Percentiles rank a stretch among this genome's conserved stretches.
Evolutionary conservation across 768 basidiomycete species (phyloP).

Genomic region (Boletus sp.): DNA sequence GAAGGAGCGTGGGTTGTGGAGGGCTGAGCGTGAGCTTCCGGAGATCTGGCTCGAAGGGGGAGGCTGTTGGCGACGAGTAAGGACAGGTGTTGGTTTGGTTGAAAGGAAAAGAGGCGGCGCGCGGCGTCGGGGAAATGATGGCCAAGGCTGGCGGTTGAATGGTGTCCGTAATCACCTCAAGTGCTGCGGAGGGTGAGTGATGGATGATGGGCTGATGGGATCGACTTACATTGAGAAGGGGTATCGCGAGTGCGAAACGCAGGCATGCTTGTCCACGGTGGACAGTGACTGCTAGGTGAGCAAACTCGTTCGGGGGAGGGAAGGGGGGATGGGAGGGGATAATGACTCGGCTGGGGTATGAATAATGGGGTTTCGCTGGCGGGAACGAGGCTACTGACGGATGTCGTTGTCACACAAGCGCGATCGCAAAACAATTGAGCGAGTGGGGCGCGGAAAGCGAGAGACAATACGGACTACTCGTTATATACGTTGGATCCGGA

Average conservation of each 20-base stretch:
- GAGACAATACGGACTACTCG: conserved; percentile 52
- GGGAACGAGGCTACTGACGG: conserved; percentile 42
- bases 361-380: conserved; percentile 42
- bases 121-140: conserved; percentile 61
- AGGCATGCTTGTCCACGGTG: conserved; percentile 59
- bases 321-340: conserved; percentile 28
- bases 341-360: conserved; percentile 19
- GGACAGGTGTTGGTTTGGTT: conserved; percentile 45
- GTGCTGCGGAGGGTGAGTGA: conserved; percentile 43
- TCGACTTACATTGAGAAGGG: conserved; percentile 46
- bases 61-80: conserved; percentile 61
- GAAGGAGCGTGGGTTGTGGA: conserved; percentile 37
- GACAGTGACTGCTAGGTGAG: conserved; percentile 35
- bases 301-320: conserved; percentile 35
- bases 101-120: conserved; percentile 46
- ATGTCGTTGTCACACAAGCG: conserved; percentile 49
- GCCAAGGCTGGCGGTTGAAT: conserved; percentile 49
- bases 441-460: conserved; percentile 56
- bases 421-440: conserved; percentile 58
- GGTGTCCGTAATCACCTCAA: conserved; percentile 72
- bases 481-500: conserved; percentile 47
- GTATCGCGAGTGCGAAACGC: conserved; percentile 77
- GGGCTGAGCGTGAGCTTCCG: conserved; percentile 43
- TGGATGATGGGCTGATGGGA: conserved; percentile 5
- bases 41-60: conserved; percentile 74